Conservation (phyloP, 352 stramenopile species). For the Phytopythium montanum region DNA sequence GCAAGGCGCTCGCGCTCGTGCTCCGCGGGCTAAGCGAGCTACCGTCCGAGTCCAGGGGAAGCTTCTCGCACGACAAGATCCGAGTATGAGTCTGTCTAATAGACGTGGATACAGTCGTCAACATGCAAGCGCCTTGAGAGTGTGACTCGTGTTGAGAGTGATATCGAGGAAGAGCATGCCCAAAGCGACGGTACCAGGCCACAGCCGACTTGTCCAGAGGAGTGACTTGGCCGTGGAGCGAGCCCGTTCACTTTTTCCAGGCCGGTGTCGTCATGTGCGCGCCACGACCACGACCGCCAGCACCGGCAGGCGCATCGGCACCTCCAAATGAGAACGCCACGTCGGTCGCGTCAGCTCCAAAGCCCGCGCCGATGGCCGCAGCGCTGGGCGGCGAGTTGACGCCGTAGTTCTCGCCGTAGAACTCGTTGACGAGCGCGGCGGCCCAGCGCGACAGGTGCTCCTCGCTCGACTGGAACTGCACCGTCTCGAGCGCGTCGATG, state of each 20-base stretch:
- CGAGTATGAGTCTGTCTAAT: neutral
- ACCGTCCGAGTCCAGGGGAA: neutral
- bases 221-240: neutral
- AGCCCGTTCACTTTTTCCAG: slow-evolving; percentile 49
- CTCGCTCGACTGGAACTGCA: slow-evolving; percentile 67
- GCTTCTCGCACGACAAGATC: slow-evolving; percentile 7
- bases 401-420: slow-evolving; percentile 82
- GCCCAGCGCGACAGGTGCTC: slow-evolving; percentile 62
- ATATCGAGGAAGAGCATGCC: neutral
- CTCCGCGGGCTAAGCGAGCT: slow-evolving; percentile 4
- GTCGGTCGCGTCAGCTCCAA: slow-evolving; percentile 7
- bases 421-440: slow-evolving; percentile 73
- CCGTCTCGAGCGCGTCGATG: slow-evolving; percentile 74
- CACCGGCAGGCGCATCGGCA: slow-evolving; percentile 11
- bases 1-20: slow-evolving; percentile 1
- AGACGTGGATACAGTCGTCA: neutral
- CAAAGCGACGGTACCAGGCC: neutral
- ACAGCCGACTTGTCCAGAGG: neutral
- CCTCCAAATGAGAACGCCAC: slow-evolving; percentile 19
- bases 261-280: slow-evolving; percentile 66
- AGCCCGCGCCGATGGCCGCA: slow-evolving; percentile 16
- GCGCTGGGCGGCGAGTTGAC: slow-evolving; percentile 55
- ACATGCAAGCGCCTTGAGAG: neutral
- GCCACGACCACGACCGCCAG: slow-evolving; percentile 50
- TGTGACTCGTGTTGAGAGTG: neutral